Base-by-base conservation (phyloP, 192 early-diverging fungal genomes). In the Backusella tarrabulga region DNA sequence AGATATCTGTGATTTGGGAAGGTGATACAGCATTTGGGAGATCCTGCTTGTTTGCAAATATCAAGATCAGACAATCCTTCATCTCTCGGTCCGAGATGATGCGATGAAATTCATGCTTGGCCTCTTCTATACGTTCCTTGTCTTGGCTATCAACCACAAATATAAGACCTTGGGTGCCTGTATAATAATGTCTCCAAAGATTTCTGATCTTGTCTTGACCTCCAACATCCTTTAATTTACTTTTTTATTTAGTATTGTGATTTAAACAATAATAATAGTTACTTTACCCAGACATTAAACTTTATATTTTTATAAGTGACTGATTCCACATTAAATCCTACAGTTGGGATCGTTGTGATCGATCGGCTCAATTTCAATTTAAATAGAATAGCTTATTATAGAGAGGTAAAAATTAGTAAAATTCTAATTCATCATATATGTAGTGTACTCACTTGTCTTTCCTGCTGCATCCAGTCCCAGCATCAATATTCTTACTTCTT, bases 291-390 rank as follows among this genome's bases (percentile, higher is more conserved):
- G 42, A 82, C 80, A 69, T 82, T 82, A 44, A 82, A 82, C 67
- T 78, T 82, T 60, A 82, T 77, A 35, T 96, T 96, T 85, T 95
- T 95, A 86, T 95, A 96, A 54, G 90, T 91, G 11, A 96, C 93
- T 4, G 92, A 91, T 79, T 96, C 94, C 56, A 94, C 93, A 79
- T 95, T 96, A 85, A 96, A 96, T 42, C 94, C 94, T 72, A 99
- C 97, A 72, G 97, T 99, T 26, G 98, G 98, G 75, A 99, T 98
- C 41, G 98, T 99, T n/a, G 98, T 99, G 56, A 99, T 97, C 68
- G 97, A 96, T 85, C 98, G 96, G 78, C 97, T 97, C 29, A 99
- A 87, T 88, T 99, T 98, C 56, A 99, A 90, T 87, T 98, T 98
- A 91, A 98, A 99, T 68, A 99, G 88, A 73, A 99, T 99, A 75